Base-by-base conservation (phyloP, 306 rosid genomes). In the Arachis hypogaea region DNA sequence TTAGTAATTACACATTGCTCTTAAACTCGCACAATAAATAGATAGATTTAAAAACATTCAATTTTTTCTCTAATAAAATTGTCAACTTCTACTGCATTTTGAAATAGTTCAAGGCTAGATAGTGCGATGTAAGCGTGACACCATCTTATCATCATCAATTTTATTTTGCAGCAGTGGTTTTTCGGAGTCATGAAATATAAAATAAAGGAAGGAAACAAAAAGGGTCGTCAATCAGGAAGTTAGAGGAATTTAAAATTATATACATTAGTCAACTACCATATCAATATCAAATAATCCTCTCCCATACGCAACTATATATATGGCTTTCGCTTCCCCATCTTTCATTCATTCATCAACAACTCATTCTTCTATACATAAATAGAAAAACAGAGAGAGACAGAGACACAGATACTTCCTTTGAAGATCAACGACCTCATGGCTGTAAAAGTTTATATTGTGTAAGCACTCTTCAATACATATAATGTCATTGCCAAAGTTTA, bases 401-500 rank as follows among this genome's bases (percentile, higher is more conserved):
- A 68, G 59, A 2, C 71, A 63, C 63, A 46, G 10, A 56, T 22
- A 51, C 18, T 22, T 22, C 66, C 3, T 12, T 64, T 12, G 11
- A 72, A 16, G 60, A 70, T 57, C 76, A 71, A 12, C 70, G 28
- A 22, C 38, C 38, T 33, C 74, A 90, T 90, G 96, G 89, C 90
- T 7, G 85, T 88, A 78, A 90, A 88, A 83, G 77, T 90, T 47
- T 86, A 85, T 72, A 86, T 90, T 66, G 96, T 90, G 96, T 90
- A 88, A 58, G 91, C 72, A 56, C 36, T 56, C 36, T 9, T 11
- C 6, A 51, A 9, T 46, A 46, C 38, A 2, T 46, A 8, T 46
- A 4, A 3, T 7, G 51, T 46, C 46, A 43, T 43, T 43, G 38
- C 38, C 3, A 33, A 33, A 33, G 38, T 33, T 33, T 3, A 33